Base-by-base conservation (phyloP, 2,329 filamentous ascomycete species). In the Triangularia verruculosa region DNA sequence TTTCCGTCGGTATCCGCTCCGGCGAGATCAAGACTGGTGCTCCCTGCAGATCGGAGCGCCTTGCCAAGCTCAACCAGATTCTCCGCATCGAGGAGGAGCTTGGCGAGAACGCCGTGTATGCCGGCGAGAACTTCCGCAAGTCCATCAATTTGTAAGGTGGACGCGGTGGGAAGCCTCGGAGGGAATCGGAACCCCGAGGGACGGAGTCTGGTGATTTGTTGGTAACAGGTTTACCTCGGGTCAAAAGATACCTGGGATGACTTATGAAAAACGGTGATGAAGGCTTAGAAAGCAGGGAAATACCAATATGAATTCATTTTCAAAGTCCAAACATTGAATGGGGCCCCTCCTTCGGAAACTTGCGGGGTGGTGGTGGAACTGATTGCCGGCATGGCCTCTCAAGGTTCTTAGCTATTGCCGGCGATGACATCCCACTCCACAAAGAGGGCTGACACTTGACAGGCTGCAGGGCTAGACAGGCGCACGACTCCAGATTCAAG, bases 11-110 rank as follows among this genome's bases (percentile, higher is more conserved):
- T 84, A 91, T 99, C 77, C 92, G 95, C 74, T 84, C 93, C 74
- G 95, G 95, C 72, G 92, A 99, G 87, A 98, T 99, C 88, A 97
- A 97, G 92, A 96, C 93, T 70, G 93, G 93, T 87, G 94, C 94
- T 68, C 95, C 95, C 73, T 91, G 90, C 78, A 90, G 95, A 76
- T 97, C 94, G 73, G 95, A 99, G 88, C 93, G 95, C 85, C 87
- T 98, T 72, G 95, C 95, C 80, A 99, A 99, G 88, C 91, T 99
- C 78, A 99, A 99, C 91, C 95, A 99, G 86, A 97, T 99, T 76
- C 91, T 99, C 76, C 92, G 95, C 77, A 99, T 99, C 74, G 95
- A 99, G 88, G 95, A 99, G 85, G 95, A 99, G 86, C 90, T 99
- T 70, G 93, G 93, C 73, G 86, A 88, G 74, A 89, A 95, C 74